phyloP scores from a whole-genome alignment of 208 protist species.

The Herpetomonas samuelpessoai region DNA sequence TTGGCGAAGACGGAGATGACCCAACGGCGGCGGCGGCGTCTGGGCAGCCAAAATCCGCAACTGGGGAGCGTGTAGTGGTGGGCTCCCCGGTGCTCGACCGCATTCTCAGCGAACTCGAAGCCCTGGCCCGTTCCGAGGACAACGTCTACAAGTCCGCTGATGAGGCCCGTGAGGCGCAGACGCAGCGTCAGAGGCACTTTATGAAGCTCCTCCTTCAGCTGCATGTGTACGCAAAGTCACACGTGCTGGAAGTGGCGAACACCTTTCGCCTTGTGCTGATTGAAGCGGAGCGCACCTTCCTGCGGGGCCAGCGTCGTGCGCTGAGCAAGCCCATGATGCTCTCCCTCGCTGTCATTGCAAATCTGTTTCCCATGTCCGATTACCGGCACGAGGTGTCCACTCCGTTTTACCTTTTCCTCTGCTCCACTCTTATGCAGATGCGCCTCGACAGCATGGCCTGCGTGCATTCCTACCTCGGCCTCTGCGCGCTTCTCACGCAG shows the following conservation, averaged over 20 bases:
- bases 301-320: slow-evolving; percentile 29
- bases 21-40: not conserved
- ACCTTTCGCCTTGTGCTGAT: slow-evolving; percentile 72
- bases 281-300: slow-evolving; percentile 65
- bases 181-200: slow-evolving; percentile 21
- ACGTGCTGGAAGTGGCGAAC: slow-evolving; percentile 57
- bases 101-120: slow-evolving; percentile 41
- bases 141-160: slow-evolving; percentile 13
- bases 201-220: slow-evolving; percentile 41
- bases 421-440: slow-evolving; percentile 63
- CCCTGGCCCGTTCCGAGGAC: slow-evolving; percentile 13
- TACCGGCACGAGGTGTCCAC: slow-evolving; percentile 81
- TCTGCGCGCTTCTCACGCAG: slow-evolving; percentile 42
- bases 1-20: slow-evolving; percentile 1
- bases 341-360: slow-evolving; percentile 59
- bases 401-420: slow-evolving; percentile 69
- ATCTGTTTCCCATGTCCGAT: slow-evolving; percentile 73
- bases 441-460: slow-evolving; percentile 38
- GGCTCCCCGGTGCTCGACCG: slow-evolving; percentile 35
- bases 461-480: slow-evolving; percentile 48
- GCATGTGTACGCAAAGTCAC: slow-evolving; percentile 42
- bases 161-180: slow-evolving; percentile 2
- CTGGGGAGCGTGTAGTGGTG: not conserved
- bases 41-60: not conserved
- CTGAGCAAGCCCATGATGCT: slow-evolving; percentile 40